A percentile compares a stretch with the other conserved stretches of the same genome.
Conservation (phyloP, 768 basidiomycete species). For the Lactarius trivialis region DNA sequence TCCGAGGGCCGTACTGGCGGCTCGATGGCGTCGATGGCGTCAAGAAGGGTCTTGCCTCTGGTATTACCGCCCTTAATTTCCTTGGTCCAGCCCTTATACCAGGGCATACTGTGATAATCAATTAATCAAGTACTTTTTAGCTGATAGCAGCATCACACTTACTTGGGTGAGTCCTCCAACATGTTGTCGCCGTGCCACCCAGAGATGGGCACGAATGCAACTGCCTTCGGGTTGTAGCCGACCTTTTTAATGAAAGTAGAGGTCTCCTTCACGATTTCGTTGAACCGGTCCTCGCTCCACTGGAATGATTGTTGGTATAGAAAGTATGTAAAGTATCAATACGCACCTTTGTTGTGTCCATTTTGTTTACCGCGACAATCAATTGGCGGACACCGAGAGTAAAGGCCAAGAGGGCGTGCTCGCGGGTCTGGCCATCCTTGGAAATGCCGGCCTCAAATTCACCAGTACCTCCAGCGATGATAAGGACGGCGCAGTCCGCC, state of each 20-base stretch:
- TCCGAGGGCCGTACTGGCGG: slow-evolving; percentile 94
- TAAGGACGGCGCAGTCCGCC: slow-evolving; percentile 99
- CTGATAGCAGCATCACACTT: slow-evolving; percentile 27
- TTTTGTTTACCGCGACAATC: slow-evolving; percentile 99
- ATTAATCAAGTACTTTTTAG: slow-evolving; percentile 9
- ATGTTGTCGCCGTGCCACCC: slow-evolving; percentile 99
- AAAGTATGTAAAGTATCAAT: neutral
- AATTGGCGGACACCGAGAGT: slow-evolving; percentile 99
- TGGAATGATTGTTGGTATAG: slow-evolving; percentile 30
- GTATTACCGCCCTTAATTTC: slow-evolving; percentile 87
- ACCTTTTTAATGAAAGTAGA: slow-evolving; percentile 99
- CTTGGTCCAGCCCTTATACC: slow-evolving; percentile 99
- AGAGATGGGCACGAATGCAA: slow-evolving; percentile 98
- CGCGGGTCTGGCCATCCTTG: slow-evolving; percentile 99
- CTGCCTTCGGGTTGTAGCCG: slow-evolving; percentile 98
- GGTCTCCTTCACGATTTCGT: slow-evolving; percentile 98
- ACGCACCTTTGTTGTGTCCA: slow-evolving; percentile 95
- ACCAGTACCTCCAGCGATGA: slow-evolving; percentile 98
- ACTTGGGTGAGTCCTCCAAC: slow-evolving; percentile 98
- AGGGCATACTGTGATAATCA: slow-evolving; percentile 69
- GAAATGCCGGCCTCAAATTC: slow-evolving; percentile 99
- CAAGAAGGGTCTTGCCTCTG: slow-evolving; percentile 99
- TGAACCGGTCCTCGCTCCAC: slow-evolving; percentile 99
- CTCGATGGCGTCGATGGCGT: slow-evolving; percentile 99
- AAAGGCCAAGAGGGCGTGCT: slow-evolving; percentile 99